These are phyloP conservation scores for Alternaria sp. DNA, from an alignment of 2,329 filamentous ascomycete genomes.

Conservation along the genomic window DNA sequence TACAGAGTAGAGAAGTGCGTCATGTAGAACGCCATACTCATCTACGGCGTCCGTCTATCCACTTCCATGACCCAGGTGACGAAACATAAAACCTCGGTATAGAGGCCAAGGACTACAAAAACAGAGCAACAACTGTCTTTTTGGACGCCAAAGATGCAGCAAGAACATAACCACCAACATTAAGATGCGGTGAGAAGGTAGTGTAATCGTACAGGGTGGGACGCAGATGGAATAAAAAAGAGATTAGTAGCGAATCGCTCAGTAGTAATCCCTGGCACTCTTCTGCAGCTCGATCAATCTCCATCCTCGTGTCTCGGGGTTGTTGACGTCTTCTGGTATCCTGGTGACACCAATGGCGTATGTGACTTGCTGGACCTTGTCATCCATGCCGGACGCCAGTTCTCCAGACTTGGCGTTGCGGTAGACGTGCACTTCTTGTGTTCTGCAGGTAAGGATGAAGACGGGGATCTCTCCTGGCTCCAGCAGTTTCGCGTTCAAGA, in stretches of 20 bases:
- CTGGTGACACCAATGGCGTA: slow-evolving; percentile 97
- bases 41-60: slow-evolving; percentile 20
- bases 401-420: slow-evolving; percentile 87
- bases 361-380: slow-evolving; percentile 96
- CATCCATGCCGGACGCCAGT: slow-evolving; percentile 95
- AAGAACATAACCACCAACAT: slow-evolving; percentile 17
- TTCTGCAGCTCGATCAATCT: slow-evolving; percentile 98
- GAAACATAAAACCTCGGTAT: slow-evolving; percentile 13
- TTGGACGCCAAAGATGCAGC: slow-evolving; percentile 45
- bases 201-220: slow-evolving; percentile 24
- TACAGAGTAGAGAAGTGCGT: slow-evolving; percentile 38
- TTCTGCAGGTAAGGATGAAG: slow-evolving; percentile 95
- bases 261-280: slow-evolving; percentile 89
- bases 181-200: slow-evolving; percentile 21
- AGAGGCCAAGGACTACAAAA: slow-evolving; percentile 1
- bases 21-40: slow-evolving; percentile 19
- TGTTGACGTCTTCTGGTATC: slow-evolving; percentile 92
- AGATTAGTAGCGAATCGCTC: slow-evolving; percentile 38
- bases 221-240: slow-evolving; percentile 2
- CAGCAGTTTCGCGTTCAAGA: slow-evolving; percentile 78
- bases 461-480: slow-evolving; percentile 90
- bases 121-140: slow-evolving; percentile 17
- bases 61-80: slow-evolving; percentile 19
- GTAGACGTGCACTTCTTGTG: slow-evolving; percentile 98
- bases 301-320: slow-evolving; percentile 96